phyloP scores from a whole-genome alignment of 768 basidiomycete genomes.

The Rhodotorula sphaerocarpa region DNA sequence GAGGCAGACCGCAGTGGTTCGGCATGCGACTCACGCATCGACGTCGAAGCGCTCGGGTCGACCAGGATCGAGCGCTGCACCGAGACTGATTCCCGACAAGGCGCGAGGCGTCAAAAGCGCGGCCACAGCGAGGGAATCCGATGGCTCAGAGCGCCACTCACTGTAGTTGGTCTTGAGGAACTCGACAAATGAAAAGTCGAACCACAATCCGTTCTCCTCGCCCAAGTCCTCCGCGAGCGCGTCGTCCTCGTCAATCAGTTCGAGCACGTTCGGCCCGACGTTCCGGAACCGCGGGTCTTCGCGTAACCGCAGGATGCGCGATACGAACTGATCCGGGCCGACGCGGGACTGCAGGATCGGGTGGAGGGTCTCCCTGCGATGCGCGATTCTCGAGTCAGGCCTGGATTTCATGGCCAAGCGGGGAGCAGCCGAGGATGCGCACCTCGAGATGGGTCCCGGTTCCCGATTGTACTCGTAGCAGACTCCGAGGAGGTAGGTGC shows the following conservation, averaged over 20 bases:
- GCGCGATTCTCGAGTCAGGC: not conserved
- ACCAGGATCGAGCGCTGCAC: conserved; percentile 47
- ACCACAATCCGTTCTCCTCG: conserved; percentile 75
- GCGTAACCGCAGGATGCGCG: conserved; percentile 72
- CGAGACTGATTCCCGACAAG: too few species aligned
- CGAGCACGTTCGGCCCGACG: conserved; percentile 74
- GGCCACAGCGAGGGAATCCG: not conserved
- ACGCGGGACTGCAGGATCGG: conserved; percentile 76
- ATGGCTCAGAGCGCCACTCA: conserved; percentile 39
- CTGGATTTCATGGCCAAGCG: not conserved
- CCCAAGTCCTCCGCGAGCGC: conserved; percentile 40
- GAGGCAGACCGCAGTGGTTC: conserved; percentile 3
- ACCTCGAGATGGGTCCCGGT: conserved; percentile 92
- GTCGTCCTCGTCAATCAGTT: conserved; percentile 44
- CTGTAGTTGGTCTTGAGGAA: conserved; percentile 99
- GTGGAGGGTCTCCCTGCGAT: conserved; percentile 65
- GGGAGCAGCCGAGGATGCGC: conserved; percentile 33
- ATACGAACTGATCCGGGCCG: conserved; percentile 78
- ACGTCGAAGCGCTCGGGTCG: conserved; percentile 42
- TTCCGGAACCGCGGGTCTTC: conserved; percentile 90
- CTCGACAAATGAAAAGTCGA: conserved; percentile 96
- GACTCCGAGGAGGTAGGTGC: conserved; percentile 80
- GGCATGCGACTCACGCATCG: not conserved
- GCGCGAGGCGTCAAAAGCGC: too few species aligned
- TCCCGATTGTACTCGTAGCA: conserved; percentile 96